A percentile compares a stretch with the other conserved stretches of the same genome.
phyloP scores from a whole-genome alignment of 2,329 filamentous ascomycete genomes.

The Curvularia eragrostidis region DNA sequence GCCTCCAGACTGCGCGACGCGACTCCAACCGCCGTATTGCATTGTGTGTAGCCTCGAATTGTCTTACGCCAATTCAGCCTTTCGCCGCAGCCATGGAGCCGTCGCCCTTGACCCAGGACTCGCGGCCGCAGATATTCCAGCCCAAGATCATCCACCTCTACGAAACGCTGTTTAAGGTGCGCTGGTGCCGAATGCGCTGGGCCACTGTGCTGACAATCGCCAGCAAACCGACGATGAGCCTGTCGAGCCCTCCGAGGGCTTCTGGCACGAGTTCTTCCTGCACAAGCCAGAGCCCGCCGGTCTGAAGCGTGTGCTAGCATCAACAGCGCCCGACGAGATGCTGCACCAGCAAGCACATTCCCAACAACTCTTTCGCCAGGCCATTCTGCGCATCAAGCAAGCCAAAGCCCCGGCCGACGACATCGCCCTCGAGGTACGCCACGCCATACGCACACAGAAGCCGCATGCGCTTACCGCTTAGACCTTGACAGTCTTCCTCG shows the following conservation, averaged over 20 bases:
- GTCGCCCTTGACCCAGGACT: slow-evolving; percentile 92
- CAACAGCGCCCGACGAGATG: slow-evolving; percentile 75
- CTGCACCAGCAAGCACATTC: slow-evolving; percentile 77
- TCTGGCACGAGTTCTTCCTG: slow-evolving; percentile 96
- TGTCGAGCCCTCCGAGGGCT: slow-evolving; percentile 79
- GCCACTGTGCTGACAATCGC: slow-evolving; percentile 21
- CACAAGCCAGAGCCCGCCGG: slow-evolving; percentile 77
- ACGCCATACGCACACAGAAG: neutral
- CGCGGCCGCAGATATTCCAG: slow-evolving; percentile 86
- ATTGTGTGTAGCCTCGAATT: neutral
- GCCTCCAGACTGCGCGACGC: slow-evolving; percentile 8
- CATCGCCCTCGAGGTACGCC: slow-evolving; percentile 83
- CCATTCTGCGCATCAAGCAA: slow-evolving; percentile 72
- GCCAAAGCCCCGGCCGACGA: slow-evolving; percentile 68
- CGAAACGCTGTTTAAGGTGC: slow-evolving; percentile 74
- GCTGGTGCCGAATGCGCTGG: neutral
- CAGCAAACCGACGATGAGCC: slow-evolving; percentile 63
- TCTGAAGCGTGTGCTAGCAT: slow-evolving; percentile 71
- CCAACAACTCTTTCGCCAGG: slow-evolving; percentile 77
- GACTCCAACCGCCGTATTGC: neutral
- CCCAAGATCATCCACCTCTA: slow-evolving; percentile 94
- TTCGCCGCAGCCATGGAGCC: slow-evolving; percentile 69
- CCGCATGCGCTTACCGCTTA: slow-evolving; percentile 59
- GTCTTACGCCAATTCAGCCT: neutral
- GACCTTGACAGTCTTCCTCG: slow-evolving; percentile 90